A percentile compares a stretch with the other conserved stretches of the same genome.
Evolutionary conservation across 352 stramenopile species (phyloP).

Genomic region (Globisporangium acanthophoron): DNA sequence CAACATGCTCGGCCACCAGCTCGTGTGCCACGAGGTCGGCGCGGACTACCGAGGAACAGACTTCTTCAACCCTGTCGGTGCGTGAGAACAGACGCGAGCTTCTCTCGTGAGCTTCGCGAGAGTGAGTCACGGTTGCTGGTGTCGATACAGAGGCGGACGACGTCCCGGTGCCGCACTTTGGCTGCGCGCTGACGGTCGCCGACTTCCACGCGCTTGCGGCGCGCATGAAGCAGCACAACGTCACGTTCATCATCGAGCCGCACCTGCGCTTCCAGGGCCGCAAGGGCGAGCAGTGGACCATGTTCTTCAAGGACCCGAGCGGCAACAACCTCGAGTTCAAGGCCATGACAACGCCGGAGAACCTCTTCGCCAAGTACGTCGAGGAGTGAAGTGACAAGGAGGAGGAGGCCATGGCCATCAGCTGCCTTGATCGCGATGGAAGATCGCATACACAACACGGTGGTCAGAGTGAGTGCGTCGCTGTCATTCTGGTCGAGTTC

Average conservation of each 20-base stretch:
- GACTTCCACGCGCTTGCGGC: slow-evolving; percentile 90
- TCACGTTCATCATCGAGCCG: slow-evolving; percentile 95
- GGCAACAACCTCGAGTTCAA: slow-evolving; percentile 99
- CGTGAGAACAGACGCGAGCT: slow-evolving; percentile 3
- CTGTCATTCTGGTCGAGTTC: neutral
- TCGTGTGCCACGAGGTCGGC: slow-evolving; percentile 89
- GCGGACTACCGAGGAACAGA: slow-evolving; percentile 91
- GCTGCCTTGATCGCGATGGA: too few relatives aligned
- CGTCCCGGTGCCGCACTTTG: slow-evolving; percentile 96
- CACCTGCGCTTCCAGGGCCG: slow-evolving; percentile 92
- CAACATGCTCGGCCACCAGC: slow-evolving; percentile 86
- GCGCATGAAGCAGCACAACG: slow-evolving; percentile 59
- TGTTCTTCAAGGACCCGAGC: slow-evolving; percentile 99
- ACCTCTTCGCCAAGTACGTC: slow-evolving; percentile 98
- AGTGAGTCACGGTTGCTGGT: too few relatives aligned
- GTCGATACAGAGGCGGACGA: slow-evolving; percentile 88
- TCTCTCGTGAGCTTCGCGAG: neutral
- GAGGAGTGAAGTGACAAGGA: slow-evolving; percentile 19
- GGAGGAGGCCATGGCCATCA: too few relatives aligned
- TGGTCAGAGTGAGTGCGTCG: neutral
- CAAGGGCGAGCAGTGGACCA: slow-evolving; percentile 98
- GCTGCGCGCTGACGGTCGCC: slow-evolving; percentile 89
- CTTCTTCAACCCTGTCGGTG: slow-evolving; percentile 95
- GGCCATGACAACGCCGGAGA: slow-evolving; percentile 95
- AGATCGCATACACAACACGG: neutral